Evolutionary conservation across 768 basidiomycete species (phyloP).

Genomic region (Kwoniella sp.): DNA sequence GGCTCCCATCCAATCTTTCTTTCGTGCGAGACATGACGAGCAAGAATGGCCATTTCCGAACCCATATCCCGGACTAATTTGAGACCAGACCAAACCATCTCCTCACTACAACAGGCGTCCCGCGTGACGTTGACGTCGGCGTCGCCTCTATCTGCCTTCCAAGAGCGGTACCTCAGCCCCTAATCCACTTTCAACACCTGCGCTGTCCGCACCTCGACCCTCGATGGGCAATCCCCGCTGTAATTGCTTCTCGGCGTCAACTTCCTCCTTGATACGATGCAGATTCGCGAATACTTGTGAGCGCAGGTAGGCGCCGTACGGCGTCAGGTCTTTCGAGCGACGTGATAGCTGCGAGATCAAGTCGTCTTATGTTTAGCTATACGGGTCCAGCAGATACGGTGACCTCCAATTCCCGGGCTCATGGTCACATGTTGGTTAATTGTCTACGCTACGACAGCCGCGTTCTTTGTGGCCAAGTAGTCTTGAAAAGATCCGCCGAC

Average conservation of each 20-base stretch:
- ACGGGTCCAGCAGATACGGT: background rate
- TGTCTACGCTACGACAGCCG: background rate
- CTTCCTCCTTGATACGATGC: conserved; percentile 25
- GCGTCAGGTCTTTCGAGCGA: conserved; percentile 43
- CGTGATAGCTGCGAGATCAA: conserved; percentile 48
- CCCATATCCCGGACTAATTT: too few relatives aligned
- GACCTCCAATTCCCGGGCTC: background rate
- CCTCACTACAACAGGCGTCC: too few relatives aligned
- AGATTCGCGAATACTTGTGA: conserved; percentile 45
- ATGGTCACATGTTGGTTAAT: background rate
- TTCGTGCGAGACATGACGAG: too few relatives aligned
- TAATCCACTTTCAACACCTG: background rate
- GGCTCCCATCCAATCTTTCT: too few relatives aligned
- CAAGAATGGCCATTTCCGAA: too few relatives aligned
- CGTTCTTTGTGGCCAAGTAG: too few relatives aligned
- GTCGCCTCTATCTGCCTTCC: conserved; percentile 9
- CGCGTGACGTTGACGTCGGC: too few relatives aligned
- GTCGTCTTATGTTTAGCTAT: background rate
- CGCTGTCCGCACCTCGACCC: background rate
- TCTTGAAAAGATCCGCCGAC: too few relatives aligned
- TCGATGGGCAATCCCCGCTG: conserved; percentile 5
- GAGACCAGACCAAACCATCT: too few relatives aligned
- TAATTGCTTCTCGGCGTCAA: conserved; percentile 8
- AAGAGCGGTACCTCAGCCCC: conserved; percentile 12
- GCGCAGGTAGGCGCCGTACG: conserved; percentile 48